phyloP scores from a whole-genome alignment of 2,329 filamentous ascomycete genomes.

The Thelonectria discophora region DNA sequence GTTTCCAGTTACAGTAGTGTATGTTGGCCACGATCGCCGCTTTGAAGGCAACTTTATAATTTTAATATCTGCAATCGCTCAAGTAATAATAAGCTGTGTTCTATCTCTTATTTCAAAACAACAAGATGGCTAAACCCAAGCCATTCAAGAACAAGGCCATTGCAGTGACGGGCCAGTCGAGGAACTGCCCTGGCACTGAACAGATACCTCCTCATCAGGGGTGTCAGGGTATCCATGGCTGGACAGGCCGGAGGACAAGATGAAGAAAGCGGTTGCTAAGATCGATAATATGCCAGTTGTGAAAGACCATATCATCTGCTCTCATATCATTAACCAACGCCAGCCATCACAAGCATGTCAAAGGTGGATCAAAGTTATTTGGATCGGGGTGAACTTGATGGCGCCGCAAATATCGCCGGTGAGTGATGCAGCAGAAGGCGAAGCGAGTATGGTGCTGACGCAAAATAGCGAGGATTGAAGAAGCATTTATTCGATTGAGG shows the following conservation, averaged over 20 bases:
- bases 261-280: conserved; percentile 37
- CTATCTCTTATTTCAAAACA: too few species aligned
- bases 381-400: conserved; percentile 47
- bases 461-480: conserved; percentile 39
- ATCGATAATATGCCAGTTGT: conserved; percentile 39
- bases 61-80: too few species aligned
- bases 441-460: not conserved
- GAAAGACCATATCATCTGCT: conserved; percentile 36
- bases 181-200: conserved; percentile 65
- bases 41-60: too few species aligned
- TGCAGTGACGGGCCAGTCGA: conserved; percentile 69
- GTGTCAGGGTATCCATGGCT: conserved; percentile 45
- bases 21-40: too few species aligned
- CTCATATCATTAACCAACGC: conserved; percentile 46
- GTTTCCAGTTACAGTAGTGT: too few species aligned
- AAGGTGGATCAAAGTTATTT: conserved; percentile 47
- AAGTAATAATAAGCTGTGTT: too few species aligned
- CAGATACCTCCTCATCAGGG: conserved; percentile 56
- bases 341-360: conserved; percentile 44
- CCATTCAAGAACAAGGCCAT: conserved; percentile 61
- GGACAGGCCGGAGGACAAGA: conserved; percentile 41
- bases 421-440: not conserved
- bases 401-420: conserved; percentile 52
- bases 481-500: conserved; percentile 38
- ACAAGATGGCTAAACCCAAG: conserved; percentile 37